Base-by-base conservation (phyloP, 768 basidiomycete species). In the Suillus discolor region DNA sequence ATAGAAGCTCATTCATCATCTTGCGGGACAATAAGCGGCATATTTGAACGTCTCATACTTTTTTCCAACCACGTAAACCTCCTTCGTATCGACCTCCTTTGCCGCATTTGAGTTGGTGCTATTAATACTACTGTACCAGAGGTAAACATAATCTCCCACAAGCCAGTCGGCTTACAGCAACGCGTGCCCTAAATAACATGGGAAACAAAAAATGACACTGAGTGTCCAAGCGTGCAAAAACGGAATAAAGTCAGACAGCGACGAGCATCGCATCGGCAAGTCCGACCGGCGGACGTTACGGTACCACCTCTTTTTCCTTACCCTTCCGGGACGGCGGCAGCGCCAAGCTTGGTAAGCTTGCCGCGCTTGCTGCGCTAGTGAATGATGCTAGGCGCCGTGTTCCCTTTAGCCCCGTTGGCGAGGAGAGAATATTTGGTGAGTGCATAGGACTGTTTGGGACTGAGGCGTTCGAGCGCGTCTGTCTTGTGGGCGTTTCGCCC, bases 291-390 rank as follows among this genome's bases (percentile, higher is more conserved):
- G 23, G 55, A 44, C 45, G 31, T 66, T 59, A 67, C 18, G 60
- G 49, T 34, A 62, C 34, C 5, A 60, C 45, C 63, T 79, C 82
- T 67, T 78, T 82, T 63, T 82, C 83, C 71, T 85, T 85, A 57
- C 84, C 84, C 69, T 84, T 84, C 53, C 77, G 71, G 51, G 76
- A 76, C 28, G 81, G 78, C n/a, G 82, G 78, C 7, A 79, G 75
- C 2, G 57, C 53, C 8, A 84, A 70, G 64, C 77, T 80, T 0
- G 84, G 81, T n/a, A 77, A 75, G 70, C 79, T 83, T 5, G 77
- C 75, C 74, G 78, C 75, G 2, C 76, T 78, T 9, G 78, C 71
- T 16, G 73, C 69, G 5, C 69, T 68, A 0, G 77, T 77, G 69
- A 82, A 81, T 25, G 79, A 80, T 2, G 79, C 77, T 16, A 82